Evolutionary conservation across 2,329 filamentous ascomycete genomes (phyloP).

Genomic region (Alternaria triticimaculans): DNA sequence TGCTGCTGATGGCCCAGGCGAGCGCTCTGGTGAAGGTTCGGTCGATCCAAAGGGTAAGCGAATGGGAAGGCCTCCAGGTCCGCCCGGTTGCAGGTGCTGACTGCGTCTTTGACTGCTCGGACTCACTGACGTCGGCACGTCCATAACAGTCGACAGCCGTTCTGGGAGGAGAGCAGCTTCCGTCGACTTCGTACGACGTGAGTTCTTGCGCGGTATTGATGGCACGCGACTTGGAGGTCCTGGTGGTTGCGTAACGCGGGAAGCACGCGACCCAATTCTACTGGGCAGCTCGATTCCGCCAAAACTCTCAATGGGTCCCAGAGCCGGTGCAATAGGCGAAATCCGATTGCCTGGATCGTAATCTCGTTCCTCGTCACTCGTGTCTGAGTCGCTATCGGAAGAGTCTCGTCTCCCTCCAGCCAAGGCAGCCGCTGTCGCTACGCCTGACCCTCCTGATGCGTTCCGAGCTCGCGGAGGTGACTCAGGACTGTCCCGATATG

Average conservation of each 20-base stretch:
- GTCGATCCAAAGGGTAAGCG: slow-evolving; percentile 48
- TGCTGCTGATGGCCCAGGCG: slow-evolving; percentile 41
- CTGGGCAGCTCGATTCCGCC: slow-evolving; percentile 69
- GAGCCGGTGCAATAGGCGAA: slow-evolving; percentile 60
- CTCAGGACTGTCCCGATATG: slow-evolving; percentile 64
- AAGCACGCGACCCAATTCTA: slow-evolving; percentile 66
- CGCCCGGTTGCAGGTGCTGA: slow-evolving; percentile 37
- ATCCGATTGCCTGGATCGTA: slow-evolving; percentile 51
- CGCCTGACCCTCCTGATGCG: slow-evolving; percentile 14
- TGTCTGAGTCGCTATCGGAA: slow-evolving; percentile 47
- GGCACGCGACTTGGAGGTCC: slow-evolving; percentile 42
- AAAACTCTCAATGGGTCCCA: slow-evolving; percentile 67
- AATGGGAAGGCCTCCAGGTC: slow-evolving; percentile 33
- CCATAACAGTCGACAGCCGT: slow-evolving; percentile 40
- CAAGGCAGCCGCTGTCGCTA: slow-evolving; percentile 23
- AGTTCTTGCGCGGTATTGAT: slow-evolving; percentile 73
- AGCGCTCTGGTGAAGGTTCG: slow-evolving; percentile 46
- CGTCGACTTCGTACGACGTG: slow-evolving; percentile 52
- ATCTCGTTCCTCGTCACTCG: slow-evolving; percentile 51
- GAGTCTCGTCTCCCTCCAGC: slow-evolving; percentile 51
- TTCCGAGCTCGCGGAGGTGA: slow-evolving; percentile 7
- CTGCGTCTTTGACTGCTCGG: slow-evolving; percentile 14
- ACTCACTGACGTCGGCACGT: slow-evolving; percentile 21
- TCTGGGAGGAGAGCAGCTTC: slow-evolving; percentile 36
- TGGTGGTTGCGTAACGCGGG: slow-evolving; percentile 35